A percentile compares a stretch with the other conserved stretches of the same genome.
These are phyloP conservation scores for Chaetoscypha palmicola DNA, from an alignment of 2,329 filamentous ascomycete genomes.

Conservation along the genomic window DNA sequence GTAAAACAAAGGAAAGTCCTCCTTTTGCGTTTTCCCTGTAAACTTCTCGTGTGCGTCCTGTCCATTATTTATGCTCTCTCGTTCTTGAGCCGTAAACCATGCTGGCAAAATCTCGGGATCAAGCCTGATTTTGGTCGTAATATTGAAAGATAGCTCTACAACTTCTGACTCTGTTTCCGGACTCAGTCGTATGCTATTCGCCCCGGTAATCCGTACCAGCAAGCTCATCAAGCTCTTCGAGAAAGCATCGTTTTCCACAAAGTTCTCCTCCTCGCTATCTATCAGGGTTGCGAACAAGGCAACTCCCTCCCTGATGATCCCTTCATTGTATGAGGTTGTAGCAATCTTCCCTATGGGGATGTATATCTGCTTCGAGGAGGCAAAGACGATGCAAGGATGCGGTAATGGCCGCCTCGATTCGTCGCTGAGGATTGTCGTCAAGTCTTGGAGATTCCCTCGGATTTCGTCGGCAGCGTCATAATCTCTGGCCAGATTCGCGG, in stretches of 20 bases:
- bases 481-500: conserved; percentile 53
- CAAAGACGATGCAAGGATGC: conserved; percentile 86
- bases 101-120: conserved; percentile 79
- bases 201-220: conserved; percentile 68
- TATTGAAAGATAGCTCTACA: conserved; percentile 89
- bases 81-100: conserved; percentile 70
- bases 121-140: conserved; percentile 90
- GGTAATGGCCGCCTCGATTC: conserved; percentile 83
- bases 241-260: conserved; percentile 80
- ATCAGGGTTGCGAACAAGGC: conserved; percentile 85
- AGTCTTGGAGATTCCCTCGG: conserved; percentile 55
- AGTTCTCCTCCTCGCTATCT: conserved; percentile 93
- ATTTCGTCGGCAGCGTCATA: conserved; percentile 55
- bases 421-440: conserved; percentile 70
- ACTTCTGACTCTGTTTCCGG: conserved; percentile 81
- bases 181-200: conserved; percentile 65
- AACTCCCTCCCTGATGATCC: conserved; percentile 77
- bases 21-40: conserved; percentile 76
- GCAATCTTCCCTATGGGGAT: conserved; percentile 85
- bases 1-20: conserved; percentile 94
- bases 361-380: conserved; percentile 80
- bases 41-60: conserved; percentile 58
- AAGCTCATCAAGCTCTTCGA: conserved; percentile 83
- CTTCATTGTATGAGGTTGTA: conserved; percentile 74
- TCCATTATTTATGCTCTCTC: conserved; percentile 26